Evolutionary conservation across 208 protist species (phyloP).

Genomic region (Borovskyia barvae): DNA sequence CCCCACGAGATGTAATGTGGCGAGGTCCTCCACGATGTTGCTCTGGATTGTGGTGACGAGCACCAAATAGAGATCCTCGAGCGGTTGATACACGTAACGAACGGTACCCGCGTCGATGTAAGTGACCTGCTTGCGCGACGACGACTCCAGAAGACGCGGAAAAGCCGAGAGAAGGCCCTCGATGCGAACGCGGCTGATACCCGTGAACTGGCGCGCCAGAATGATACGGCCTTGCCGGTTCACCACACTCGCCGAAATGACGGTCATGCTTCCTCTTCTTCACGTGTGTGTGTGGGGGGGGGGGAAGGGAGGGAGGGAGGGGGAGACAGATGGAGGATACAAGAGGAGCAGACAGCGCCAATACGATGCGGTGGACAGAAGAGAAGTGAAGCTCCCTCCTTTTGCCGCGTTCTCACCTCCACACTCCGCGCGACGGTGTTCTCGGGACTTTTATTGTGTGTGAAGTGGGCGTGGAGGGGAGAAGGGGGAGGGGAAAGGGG

Average conservation of each 20-base stretch:
- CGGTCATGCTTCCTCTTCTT: slow-evolving; percentile 43
- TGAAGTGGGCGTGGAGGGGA: too few relatives aligned
- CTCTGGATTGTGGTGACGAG: slow-evolving; percentile 94
- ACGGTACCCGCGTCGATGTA: slow-evolving; percentile 96
- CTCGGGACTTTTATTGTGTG: too few relatives aligned
- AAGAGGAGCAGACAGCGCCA: not conserved
- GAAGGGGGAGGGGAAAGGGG: too few relatives aligned
- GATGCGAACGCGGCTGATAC: slow-evolving; percentile 94
- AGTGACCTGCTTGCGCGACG: slow-evolving; percentile 90
- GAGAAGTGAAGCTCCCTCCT: too few relatives aligned
- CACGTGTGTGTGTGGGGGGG: not conserved
- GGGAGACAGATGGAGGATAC: not conserved
- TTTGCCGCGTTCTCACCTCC: too few relatives aligned
- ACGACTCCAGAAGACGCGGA: slow-evolving; percentile 93
- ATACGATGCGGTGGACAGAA: too few relatives aligned
- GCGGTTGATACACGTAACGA: slow-evolving; percentile 98
- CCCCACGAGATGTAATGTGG: slow-evolving; percentile 94
- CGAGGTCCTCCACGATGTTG: slow-evolving; percentile 98
- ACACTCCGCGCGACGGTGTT: too few relatives aligned
- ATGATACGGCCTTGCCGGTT: slow-evolving; percentile 86
- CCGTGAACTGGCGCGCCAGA: slow-evolving; percentile 95
- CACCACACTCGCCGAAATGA: slow-evolving; percentile 81
- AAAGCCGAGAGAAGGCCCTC: slow-evolving; percentile 97
- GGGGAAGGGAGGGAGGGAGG: slow-evolving; percentile 1
- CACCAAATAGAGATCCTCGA: slow-evolving; percentile 94